A percentile compares a stretch with the other conserved stretches of the same genome.
Evolutionary conservation across 768 basidiomycete genomes (phyloP).

Genomic region (Pisolithus microcarpus): DNA sequence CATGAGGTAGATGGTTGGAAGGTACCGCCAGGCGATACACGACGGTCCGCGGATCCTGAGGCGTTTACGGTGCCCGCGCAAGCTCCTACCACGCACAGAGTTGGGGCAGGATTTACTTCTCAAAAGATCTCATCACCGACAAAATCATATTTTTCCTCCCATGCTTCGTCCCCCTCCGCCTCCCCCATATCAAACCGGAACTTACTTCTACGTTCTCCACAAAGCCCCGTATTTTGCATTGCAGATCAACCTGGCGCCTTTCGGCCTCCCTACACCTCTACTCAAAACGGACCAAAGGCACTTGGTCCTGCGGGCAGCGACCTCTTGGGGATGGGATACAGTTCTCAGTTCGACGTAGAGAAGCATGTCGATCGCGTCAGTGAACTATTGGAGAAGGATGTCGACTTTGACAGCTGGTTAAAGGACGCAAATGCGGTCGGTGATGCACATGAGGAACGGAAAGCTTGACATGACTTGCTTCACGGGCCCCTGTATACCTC

Average conservation of each 20-base stretch:
- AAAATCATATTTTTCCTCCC: slow-evolving; percentile 31
- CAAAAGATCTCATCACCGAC: slow-evolving; percentile 23
- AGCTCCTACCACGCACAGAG: slow-evolving; percentile 1
- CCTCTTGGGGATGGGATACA: slow-evolving; percentile 38
- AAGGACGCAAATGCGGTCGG: slow-evolving; percentile 33
- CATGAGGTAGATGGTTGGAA: neutral
- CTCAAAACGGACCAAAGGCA: slow-evolving; percentile 22
- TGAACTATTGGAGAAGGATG: slow-evolving; percentile 50
- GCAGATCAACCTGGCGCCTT: slow-evolving; percentile 30
- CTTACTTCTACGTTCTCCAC: slow-evolving; percentile 28
- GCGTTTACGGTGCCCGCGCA: slow-evolving; percentile 2
- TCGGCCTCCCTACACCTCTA: slow-evolving; percentile 31
- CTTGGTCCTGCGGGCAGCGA: slow-evolving; percentile 18
- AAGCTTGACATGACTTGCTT: neutral
- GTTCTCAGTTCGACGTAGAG: slow-evolving; percentile 55
- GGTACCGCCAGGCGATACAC: neutral
- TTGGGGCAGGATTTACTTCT: neutral
- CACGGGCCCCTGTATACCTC: neutral
- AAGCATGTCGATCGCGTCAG: slow-evolving; percentile 46
- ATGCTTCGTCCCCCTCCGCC: slow-evolving; percentile 28
- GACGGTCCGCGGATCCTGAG: neutral
- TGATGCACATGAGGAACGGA: slow-evolving; percentile 13
- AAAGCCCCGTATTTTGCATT: slow-evolving; percentile 28
- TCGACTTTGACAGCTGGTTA: slow-evolving; percentile 51
- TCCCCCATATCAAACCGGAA: slow-evolving; percentile 19